Evolutionary conservation across 2,329 filamentous ascomycete genomes (phyloP), one percentile per base, ranked within the genome.

Genomic region (Fusarium sarcochroum): DNA sequence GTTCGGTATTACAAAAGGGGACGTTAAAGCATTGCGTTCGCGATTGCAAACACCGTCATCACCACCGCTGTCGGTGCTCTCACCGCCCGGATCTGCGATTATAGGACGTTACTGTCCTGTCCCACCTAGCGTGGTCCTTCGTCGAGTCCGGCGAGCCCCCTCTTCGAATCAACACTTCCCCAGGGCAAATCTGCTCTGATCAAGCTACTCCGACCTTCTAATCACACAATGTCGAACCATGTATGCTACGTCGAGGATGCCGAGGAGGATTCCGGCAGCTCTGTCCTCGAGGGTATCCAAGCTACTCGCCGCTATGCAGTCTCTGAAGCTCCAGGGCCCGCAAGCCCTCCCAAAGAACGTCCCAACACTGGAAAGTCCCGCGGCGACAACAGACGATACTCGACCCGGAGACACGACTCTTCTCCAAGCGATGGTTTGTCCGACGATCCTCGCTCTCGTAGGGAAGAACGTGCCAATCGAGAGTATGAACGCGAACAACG

Each of bases 351-450:
- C 50, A 86, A 84, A 66, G 81, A 86, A 71, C 81, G 80, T 32
- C 82, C 86, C 72, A 88, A 87, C 74, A 86, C 82, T 20, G 76
- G 85, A 66, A 85, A 82, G 73, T 79, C 83, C 42, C 82, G 84
- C 63, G 82, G 84, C 64, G 80, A 83, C 41, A 55, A 32, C 38
- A 76, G 73, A 63, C 73, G 74, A 37, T 67, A 73, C 17, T 57
- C 73, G 21, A 76, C 66, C 76, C 56, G 76, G 51, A 80, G 78
- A 62, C 75, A 77, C 45, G 78, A 79, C 41, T 79, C 82, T 15
- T 78, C 80, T 72, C 51, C 74, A 14, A 65, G 69, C 45, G 72
- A 77, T 53, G 76, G 65, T 34, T 66, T 80, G 38, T 80, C 78
- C 64, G 83, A 84, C 70, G 81, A 85, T 70, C 78, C 82, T 40